Evolutionary conservation across 345 rosid species (phyloP), one percentile per base, ranked within the genome.

Genomic region (Eucalyptus sideroxylon): DNA sequence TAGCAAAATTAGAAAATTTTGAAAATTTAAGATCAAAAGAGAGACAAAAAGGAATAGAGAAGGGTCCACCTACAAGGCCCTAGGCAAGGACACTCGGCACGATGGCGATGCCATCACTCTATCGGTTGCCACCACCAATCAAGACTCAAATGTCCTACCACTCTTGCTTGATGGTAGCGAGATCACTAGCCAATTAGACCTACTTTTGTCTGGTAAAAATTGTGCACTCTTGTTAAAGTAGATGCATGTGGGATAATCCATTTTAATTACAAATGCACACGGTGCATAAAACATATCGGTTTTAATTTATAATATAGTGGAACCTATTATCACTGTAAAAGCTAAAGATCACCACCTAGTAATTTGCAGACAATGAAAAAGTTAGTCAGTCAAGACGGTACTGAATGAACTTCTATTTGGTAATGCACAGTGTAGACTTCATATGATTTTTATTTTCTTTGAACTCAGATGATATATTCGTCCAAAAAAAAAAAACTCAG

Each of bases 171-270:
- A 65, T 62, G 72, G 37, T 62, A 30, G 37, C 2, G 3, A 65
- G 2, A n/a, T 0, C 37, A n/a, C 3, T n/a, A 1, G 9, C 72
- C 72, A 56, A 24, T 4, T 0, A 14, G 0, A 16, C 10, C 19
- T 30, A 65, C 3, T 15, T 65, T 15, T 7, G 59, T 7, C 5
- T 5, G 0, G 21, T 1, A 16, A 65, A n/a, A 65, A 0, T 65
- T 15, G 19, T 8, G 6, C 19, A 0, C 10, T 65, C 11, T n/a
- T n/a, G 2, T 65, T 3, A 65, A 15, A 65, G 2, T 65, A 65
- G 10, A 16, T 65, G 3, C 11, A 0, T 0, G 2, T 4, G 40
- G 19, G 21, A 16, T 3, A 4, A 4, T 67, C 5, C 21, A 8
- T 7, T 67, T 0, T 67, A 67, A 67, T 16, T 67, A 31, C 2